Conservation (phyloP, 176 grass and related monocot species). For the Eleusine indica region DNA sequence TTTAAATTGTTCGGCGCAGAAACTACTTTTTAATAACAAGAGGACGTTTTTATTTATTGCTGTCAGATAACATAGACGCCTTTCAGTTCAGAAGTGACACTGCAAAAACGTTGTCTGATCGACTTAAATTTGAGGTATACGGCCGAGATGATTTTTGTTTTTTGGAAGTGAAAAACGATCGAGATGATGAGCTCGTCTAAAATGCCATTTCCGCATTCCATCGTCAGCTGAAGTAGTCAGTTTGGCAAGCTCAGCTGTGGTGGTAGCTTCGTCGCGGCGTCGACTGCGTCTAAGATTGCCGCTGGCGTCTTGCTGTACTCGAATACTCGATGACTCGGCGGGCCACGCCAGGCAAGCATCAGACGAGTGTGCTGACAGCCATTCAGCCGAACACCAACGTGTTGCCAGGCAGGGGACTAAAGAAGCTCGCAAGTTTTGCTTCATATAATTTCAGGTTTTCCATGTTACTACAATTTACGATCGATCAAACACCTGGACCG, state of each 20-base stretch:
- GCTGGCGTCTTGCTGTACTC: neutral
- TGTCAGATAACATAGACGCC: too few species aligned
- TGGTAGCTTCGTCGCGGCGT: neutral
- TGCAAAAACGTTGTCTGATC: too few species aligned
- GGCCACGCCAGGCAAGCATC: neutral
- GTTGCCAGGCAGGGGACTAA: neutral
- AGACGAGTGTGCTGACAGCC: neutral
- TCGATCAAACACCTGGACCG: neutral
- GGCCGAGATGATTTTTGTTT: too few species aligned
- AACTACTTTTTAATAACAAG: too few species aligned
- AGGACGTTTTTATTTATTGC: too few species aligned
- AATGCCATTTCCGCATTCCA: too few species aligned
- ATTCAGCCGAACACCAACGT: too few species aligned
- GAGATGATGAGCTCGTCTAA: too few species aligned
- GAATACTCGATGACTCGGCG: neutral
- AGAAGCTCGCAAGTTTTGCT: neutral
- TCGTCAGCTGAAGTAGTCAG: neutral
- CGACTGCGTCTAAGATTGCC: neutral
- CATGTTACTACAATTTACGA: slow-evolving; percentile 9
- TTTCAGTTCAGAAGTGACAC: too few species aligned
- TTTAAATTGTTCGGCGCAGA: too few species aligned
- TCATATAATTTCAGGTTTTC: neutral
- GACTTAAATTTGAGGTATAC: too few species aligned
- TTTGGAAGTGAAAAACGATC: too few species aligned
- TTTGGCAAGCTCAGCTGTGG: neutral